Percentiles rank a stretch among this genome's conserved stretches.
phyloP scores from a whole-genome alignment of 148 eudicot genomes.

The Camellia lanceoleosa region DNA sequence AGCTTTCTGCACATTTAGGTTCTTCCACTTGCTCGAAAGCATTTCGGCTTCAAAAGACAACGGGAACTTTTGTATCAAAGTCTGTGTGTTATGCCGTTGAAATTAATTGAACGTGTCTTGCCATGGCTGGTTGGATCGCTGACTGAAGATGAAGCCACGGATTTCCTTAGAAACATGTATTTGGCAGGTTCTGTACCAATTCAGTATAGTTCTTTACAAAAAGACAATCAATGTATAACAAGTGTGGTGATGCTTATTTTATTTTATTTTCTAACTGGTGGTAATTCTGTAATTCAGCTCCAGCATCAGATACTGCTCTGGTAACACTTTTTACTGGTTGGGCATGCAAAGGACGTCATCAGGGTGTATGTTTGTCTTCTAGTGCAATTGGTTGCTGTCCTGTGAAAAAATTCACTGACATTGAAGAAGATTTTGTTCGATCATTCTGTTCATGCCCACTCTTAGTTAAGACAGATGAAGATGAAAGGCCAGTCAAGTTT shows the following conservation, averaged over 20 bases:
- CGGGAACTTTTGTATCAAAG: conserved; percentile 86
- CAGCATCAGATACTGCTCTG: conserved; percentile 68
- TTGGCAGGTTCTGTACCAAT: conserved; percentile 66
- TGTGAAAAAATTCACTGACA: conserved; percentile 41
- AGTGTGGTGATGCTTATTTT: background rate
- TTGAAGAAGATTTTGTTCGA: conserved; percentile 34
- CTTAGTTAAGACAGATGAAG: conserved; percentile 29
- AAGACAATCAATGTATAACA: background rate
- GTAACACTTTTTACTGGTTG: conserved; percentile 95
- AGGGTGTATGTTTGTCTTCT: conserved; percentile 63
- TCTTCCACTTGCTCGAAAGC: conserved; percentile 80
- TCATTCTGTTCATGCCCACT: conserved; percentile 37
- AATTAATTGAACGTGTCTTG: conserved; percentile 84
- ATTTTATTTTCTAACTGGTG: conserved; percentile 14
- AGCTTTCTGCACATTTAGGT: conserved; percentile 39
- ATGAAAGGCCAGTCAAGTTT: conserved; percentile 46
- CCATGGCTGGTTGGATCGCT: conserved; percentile 91
- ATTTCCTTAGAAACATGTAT: conserved; percentile 70
- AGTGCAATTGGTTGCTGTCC: conserved; percentile 74
- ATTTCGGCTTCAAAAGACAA: conserved; percentile 66
- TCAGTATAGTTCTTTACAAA: background rate
- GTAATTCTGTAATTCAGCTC: conserved; percentile 53
- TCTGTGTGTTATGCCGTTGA: conserved; percentile 90
- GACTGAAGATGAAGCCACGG: conserved; percentile 65
- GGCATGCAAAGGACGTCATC: conserved; percentile 85